Evolutionary conservation across 129 eudicot species (phyloP).

Genomic region (Helichrysum umbraculigerum): DNA sequence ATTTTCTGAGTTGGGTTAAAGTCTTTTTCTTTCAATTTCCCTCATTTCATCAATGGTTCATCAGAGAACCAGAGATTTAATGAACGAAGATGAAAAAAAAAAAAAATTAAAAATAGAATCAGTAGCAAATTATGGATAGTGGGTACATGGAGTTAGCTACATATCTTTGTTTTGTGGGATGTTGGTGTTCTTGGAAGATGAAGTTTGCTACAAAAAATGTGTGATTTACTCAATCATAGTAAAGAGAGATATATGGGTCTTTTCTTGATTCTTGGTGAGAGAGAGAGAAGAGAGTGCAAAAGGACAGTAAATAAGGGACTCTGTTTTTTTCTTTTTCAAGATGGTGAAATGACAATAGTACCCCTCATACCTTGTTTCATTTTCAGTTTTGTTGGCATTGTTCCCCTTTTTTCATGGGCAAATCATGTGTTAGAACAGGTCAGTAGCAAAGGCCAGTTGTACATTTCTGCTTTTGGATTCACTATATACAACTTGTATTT

Average conservation of each 20-base stretch:
- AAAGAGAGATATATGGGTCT: slow-evolving; percentile 35
- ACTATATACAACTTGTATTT: slow-evolving; percentile 18
- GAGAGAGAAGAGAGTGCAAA: slow-evolving; percentile 16
- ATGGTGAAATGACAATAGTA: slow-evolving; percentile 18
- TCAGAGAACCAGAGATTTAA: slow-evolving; percentile 31
- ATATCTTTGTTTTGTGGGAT: slow-evolving; percentile 30
- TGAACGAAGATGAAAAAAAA: slow-evolving; percentile 11
- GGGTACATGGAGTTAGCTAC: not conserved
- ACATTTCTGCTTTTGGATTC: slow-evolving; percentile 46
- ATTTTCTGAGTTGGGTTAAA: slow-evolving; percentile 21
- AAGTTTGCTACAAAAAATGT: slow-evolving; percentile 26
- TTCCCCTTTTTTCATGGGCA: slow-evolving; percentile 37
- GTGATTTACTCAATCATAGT: slow-evolving; percentile 50
- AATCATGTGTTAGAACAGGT: slow-evolving; percentile 42
- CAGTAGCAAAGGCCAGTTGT: slow-evolving; percentile 40
- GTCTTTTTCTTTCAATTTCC: slow-evolving; percentile 33
- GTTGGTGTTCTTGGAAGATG: slow-evolving; percentile 38
- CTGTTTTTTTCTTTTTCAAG: slow-evolving; percentile 32
- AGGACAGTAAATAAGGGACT: slow-evolving; percentile 24
- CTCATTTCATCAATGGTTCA: slow-evolving; percentile 37
- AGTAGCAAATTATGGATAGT: slow-evolving; percentile 13
- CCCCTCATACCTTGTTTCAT: slow-evolving; percentile 23
- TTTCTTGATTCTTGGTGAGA: slow-evolving; percentile 33
- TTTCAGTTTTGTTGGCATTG: slow-evolving; percentile 41
- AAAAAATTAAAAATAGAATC: not conserved